These are phyloP conservation scores for Mytilinidion resinicola DNA, from an alignment of 495 filamentous ascomycete genomes.

Conservation along the genomic window DNA sequence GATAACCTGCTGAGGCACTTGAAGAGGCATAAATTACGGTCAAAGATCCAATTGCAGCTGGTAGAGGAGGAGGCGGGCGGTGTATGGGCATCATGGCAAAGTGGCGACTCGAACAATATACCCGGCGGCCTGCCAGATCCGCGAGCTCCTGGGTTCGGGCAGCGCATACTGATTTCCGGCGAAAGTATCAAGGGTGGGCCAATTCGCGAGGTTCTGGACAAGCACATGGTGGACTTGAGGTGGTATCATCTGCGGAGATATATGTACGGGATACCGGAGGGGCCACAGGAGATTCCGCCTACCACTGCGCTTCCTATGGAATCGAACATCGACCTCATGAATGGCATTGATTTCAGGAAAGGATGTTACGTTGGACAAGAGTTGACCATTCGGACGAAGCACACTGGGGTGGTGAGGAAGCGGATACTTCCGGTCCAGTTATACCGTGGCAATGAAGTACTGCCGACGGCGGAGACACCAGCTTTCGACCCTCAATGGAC, in stretches of 20 bases:
- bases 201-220: not conserved
- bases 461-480: conserved; percentile 23
- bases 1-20: conserved; percentile 60
- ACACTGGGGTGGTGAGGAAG: conserved; percentile 89
- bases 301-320: conserved; percentile 72
- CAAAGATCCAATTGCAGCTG: conserved; percentile 63
- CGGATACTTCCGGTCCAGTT: conserved; percentile 76
- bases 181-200: conserved; percentile 5
- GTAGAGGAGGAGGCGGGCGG: conserved; percentile 53
- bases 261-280: conserved; percentile 75
- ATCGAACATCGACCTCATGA: conserved; percentile 74
- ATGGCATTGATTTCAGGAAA: conserved; percentile 84
- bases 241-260: conserved; percentile 54
- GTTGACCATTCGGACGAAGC: conserved; percentile 87
- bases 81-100: conserved; percentile 64
- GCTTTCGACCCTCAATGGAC: conserved; percentile 47
- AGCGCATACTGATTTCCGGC: conserved; percentile 47
- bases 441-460: conserved; percentile 42
- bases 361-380: conserved; percentile 98
- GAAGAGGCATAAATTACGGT: conserved; percentile 74
- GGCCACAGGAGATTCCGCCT: conserved; percentile 64
- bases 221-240: conserved; percentile 44
- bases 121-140: conserved; percentile 10
- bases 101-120: conserved; percentile 12
- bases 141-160: conserved; percentile 64